Base-by-base conservation (phyloP, 495 filamentous ascomycete species). In the Neurospora sp. region DNA sequence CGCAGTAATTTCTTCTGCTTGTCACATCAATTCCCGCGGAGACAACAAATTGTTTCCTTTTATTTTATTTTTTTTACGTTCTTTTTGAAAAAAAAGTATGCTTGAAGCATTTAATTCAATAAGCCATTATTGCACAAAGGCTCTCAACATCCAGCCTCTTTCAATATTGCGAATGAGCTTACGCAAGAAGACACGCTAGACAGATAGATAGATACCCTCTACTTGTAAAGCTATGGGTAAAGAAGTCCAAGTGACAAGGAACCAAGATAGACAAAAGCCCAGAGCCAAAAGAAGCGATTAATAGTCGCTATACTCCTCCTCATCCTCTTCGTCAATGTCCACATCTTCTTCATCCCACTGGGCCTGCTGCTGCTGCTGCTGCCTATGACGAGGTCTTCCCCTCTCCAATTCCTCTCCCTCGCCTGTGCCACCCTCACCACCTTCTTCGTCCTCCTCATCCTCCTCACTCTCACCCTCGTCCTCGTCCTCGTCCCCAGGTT, bases 381-480 rank as follows among this genome's bases (percentile, higher is more conserved):
- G 53, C 27, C 53, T 35, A 16, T 18, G 53, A 61, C 53, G 53
- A 27, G 53, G 38, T 44, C 20, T 68, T 71, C 14, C 68, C 20
- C 22, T 72, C 69, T 14, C n/a, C n/a, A n/a, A n/a, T 68, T 69
- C 31, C 31, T 31, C 31, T 31, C 31, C 59, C 37, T 38, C 39
- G 20, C 14, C 35, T 4, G n/a, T n/a, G n/a, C 10, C 22, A 20
- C 37, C 38, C 20, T 38, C 42, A 18, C 42, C 37, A 12, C 69
- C 72, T 9, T 71, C 72, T 31, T 14, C 69, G 8, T 73, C 74
- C 10, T 73, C 76, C 0, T 68, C 71, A 1, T 20, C 73, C 9
- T 65, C 27, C 18, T 39, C 76, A 18, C 73, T 70, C 27, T 78
- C 75, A 2, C 74, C 71, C 6, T 75, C 73, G 7, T 77, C 79